These are phyloP conservation scores for Neofusicoccum sp. DNA, from an alignment of 2,329 filamentous ascomycete species.

Conservation along the genomic window DNA sequence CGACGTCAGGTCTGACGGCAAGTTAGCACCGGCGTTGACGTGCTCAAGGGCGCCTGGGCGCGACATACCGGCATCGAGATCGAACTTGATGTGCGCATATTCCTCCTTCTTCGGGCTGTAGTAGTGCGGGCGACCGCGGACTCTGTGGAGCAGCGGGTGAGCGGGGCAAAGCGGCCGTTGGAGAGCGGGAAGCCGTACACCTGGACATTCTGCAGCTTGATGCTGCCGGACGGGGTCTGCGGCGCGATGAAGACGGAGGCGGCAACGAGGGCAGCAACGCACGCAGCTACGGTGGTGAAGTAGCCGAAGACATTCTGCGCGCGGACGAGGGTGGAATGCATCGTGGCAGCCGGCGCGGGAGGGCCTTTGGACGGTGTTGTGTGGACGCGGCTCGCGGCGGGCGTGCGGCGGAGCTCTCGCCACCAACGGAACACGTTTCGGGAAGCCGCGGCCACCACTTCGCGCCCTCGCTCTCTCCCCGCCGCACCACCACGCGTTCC, in stretches of 20 bases:
- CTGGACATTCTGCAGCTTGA: conserved; percentile 74
- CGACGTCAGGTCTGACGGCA: conserved; percentile 66
- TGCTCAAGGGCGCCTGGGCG: background rate
- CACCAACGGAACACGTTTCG: conserved; percentile 16
- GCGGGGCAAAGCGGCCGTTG: background rate
- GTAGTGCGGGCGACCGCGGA: conserved; percentile 92
- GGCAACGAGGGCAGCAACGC: conserved; percentile 75
- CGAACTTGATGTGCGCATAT: conserved; percentile 92
- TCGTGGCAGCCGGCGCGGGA: conserved; percentile 43
- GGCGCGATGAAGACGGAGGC: conserved; percentile 71
- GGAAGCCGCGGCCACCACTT: conserved; percentile 17
- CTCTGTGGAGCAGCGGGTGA: conserved; percentile 49
- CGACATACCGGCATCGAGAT: conserved; percentile 69
- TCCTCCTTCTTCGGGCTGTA: conserved; percentile 91
- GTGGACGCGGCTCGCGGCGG: background rate
- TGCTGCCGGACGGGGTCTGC: conserved; percentile 63
- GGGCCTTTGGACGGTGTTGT: background rate
- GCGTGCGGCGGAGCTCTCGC: conserved; percentile 2
- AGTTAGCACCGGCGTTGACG: conserved; percentile 4
- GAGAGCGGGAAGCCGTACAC: conserved; percentile 57
- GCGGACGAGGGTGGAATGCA: conserved; percentile 86
- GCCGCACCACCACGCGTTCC: background rate
- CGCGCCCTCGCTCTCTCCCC: background rate
- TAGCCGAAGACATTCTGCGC: conserved; percentile 93
- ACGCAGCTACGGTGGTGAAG: conserved; percentile 91